These are phyloP conservation scores for Coemansia sp. DNA, from an alignment of 192 early-diverging fungal genomes.

Conservation along the genomic window DNA sequence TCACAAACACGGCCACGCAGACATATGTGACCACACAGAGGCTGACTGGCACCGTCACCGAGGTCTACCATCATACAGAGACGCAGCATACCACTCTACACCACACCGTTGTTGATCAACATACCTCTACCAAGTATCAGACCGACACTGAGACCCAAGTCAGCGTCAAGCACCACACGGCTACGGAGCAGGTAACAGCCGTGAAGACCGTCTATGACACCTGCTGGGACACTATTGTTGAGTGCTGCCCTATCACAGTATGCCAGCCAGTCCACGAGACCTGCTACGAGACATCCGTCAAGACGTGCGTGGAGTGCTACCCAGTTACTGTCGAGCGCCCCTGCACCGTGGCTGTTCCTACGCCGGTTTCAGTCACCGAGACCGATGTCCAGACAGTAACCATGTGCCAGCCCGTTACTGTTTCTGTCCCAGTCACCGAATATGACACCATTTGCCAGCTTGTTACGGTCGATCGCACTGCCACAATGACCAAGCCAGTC, in stretches of 20 bases:
- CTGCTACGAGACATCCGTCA: conserved; percentile 41
- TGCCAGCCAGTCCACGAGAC: conserved; percentile 37
- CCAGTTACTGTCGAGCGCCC: conserved; percentile 37
- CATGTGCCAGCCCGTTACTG: conserved; percentile 52
- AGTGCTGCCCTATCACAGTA: conserved; percentile 48
- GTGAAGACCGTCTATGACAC: conserved; percentile 19
- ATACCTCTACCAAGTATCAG: neutral
- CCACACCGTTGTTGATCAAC: conserved; percentile 2
- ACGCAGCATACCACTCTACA: neutral
- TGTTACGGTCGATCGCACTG: conserved; percentile 43
- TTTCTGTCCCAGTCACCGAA: conserved; percentile 34
- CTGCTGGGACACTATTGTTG: conserved; percentile 41
- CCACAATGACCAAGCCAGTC: conserved; percentile 48
- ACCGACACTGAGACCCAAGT: conserved; percentile 14
- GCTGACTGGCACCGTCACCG: conserved; percentile 17
- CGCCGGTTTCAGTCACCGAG: conserved; percentile 25
- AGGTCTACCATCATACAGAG: conserved; percentile 1
- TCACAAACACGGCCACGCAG: conserved; percentile 21
- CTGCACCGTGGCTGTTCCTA: conserved; percentile 32
- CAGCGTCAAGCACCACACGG: conserved; percentile 19
- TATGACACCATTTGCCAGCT: conserved; percentile 53
- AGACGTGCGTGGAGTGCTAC: conserved; percentile 39
- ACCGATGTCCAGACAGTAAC: conserved; percentile 37
- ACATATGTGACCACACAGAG: conserved; percentile 17
- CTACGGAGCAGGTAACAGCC: conserved; percentile 23